These are phyloP conservation scores for Selaginella tamariscina DNA, from an alignment of 75 land plant species.

Conservation along the genomic window DNA sequence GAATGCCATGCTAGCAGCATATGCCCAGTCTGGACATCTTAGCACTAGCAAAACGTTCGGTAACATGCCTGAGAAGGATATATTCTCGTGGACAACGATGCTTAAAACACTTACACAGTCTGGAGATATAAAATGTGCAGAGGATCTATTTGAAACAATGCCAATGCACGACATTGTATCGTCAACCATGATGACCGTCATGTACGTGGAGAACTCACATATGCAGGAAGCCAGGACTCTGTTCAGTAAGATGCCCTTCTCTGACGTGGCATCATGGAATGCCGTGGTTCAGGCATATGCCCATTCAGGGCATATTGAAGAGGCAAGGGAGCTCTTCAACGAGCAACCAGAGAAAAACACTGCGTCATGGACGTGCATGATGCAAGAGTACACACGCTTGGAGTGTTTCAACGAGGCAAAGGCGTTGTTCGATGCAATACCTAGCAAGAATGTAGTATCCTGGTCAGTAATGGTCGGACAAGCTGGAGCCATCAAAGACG, in stretches of 20 bases:
- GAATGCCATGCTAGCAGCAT: too few relatives aligned
- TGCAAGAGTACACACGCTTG: neutral
- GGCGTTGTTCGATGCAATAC: neutral
- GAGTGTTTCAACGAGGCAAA: neutral
- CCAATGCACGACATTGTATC: neutral
- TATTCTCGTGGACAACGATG: neutral
- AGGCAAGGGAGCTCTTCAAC: neutral
- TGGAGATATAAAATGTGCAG: neutral
- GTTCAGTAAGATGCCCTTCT: neutral
- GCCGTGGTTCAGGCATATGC: neutral
- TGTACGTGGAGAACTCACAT: too few relatives aligned
- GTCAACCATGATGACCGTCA: too few relatives aligned
- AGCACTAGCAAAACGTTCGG: too few relatives aligned
- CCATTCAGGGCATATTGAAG: neutral
- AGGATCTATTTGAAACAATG: neutral
- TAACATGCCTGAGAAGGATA: neutral
- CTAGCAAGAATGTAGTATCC: neutral
- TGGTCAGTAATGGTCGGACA: neutral
- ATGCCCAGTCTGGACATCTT: too few relatives aligned
- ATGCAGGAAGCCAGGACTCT: neutral
- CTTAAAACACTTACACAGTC: neutral
- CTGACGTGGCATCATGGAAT: neutral
- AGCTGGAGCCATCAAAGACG: too few relatives aligned
- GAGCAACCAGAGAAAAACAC: neutral
- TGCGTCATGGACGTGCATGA: neutral